Base-by-base conservation (phyloP, 352 stramenopile genomes). In the Pythium angustatum region DNA sequence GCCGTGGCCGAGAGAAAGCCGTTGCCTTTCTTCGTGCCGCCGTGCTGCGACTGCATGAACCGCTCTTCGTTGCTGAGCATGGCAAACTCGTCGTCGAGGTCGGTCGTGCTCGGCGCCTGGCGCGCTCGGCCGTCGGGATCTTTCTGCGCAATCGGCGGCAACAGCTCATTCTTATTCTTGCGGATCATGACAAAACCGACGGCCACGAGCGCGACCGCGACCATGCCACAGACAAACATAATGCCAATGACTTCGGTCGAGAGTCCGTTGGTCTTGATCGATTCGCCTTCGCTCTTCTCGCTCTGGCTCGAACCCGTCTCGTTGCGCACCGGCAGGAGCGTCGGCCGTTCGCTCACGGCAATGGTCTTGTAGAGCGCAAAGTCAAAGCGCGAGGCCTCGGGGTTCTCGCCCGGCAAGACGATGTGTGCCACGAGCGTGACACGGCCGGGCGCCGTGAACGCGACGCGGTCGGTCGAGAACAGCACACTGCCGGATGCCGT, bases 41-140 rank as follows among this genome's bases (percentile, higher is more conserved):
- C 44, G 12, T 52, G 55, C 41, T 72, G 61, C 58, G 74, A 79
- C 48, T 69, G 75, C 66, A 93, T 88, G 8, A 81, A 77, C 22
- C 65, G 60, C 68, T 93, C 83, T 50, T 88, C 58, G 55, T 88
- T 80, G 50, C 83, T 93, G 24, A 93, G 80, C 83, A 93, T 93
- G 21, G 79, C 83, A 64, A 93, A 93, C 54, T 90, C 78, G 58
- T 93, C 77, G 30, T 85, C 83, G 10, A 85, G 69, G 12, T 64
- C 48, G 4, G 58, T 63, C 31, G 47, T 77, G 34, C 75, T 73
- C 19, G 68, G 72, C 45, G 72, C 68, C n/a, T 54, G 21, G 62
- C 75, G 10, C 48, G 68, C 26, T 65, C 54, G 15, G 60, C 51
- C 28, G 60, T 69, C 14, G 43, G 62, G 51, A 6, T 73, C 59